Evolutionary conservation across 2,329 filamentous ascomycete species (phyloP), one percentile per base, ranked within the genome.

Genomic region (Helotiales sp.): DNA sequence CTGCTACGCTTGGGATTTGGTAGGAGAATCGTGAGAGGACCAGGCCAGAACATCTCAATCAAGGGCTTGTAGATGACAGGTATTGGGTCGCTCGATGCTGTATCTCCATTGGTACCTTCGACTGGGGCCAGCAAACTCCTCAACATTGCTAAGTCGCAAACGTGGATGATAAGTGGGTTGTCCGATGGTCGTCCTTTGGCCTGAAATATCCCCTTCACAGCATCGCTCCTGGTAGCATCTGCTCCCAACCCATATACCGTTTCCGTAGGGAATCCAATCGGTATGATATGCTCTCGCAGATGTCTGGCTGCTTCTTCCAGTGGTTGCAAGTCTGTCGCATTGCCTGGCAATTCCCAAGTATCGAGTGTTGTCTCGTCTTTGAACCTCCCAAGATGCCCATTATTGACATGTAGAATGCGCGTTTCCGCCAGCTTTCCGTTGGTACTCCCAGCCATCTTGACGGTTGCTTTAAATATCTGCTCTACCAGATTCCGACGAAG

Each of bases 211-310:
- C 93, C 94, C 75, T 86, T 89, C 6, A 98, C 95, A 1, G 95
- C 91, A 26, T 82, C 84, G 75, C 90, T 93, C 74, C 93, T 87
- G 28, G 94, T 98, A 11, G 96, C 96, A 81, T 98, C 96, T 15
- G 96, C 96, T n/a, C 93, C 96, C 7, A 99, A 85, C 0, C 96
- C 96, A 78, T 99, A 99, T 0, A 99, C 96, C 0, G 96, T 99
- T 81, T 99, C 96, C 0, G 96, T 99, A 0, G 96, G 96, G 77
- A 99, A 99, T 1, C 93, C 96, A 57, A 99, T 93, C 4, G 96
- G 96, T 40, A 82, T 78, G 3, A 54, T 70, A 28, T 65, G 70
- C 37, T 59, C 63, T 55, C 69, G 70, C 17, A 78, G 67, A 20
- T 73, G 68, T n/a, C 61, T 43, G 17, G 75, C 76, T 43, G 76